Evolutionary conservation across 108 stramenopile species (phyloP).

Genomic region (Pseudonitzschia delicatissima): DNA sequence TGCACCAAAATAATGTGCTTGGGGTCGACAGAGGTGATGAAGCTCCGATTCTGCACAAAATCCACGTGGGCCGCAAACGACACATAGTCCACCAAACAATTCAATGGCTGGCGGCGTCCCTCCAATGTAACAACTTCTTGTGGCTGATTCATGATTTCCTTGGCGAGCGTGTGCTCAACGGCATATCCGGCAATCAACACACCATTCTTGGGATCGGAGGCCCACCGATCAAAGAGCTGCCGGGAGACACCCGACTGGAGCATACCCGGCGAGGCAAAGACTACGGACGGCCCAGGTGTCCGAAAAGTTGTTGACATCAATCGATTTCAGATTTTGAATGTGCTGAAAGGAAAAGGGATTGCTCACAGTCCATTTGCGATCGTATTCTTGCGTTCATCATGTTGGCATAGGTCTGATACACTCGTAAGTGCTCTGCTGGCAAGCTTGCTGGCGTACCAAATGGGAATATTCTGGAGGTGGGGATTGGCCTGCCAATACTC

Average conservation of each 20-base stretch:
- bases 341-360: slow-evolving; percentile 92
- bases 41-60: slow-evolving; percentile 92
- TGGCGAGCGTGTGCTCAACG: slow-evolving; percentile 97
- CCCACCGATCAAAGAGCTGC: slow-evolving; percentile 97
- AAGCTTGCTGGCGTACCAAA: slow-evolving; percentile 94
- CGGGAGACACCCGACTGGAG: slow-evolving; percentile 94
- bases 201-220: slow-evolving; percentile 92
- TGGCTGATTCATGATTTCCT: slow-evolving; percentile 91
- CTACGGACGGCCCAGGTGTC: slow-evolving; percentile 93
- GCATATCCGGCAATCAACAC: slow-evolving; percentile 98
- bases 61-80: slow-evolving; percentile 98
- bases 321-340: slow-evolving; percentile 86
- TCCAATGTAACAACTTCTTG: slow-evolving; percentile 95
- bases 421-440: slow-evolving; percentile 90
- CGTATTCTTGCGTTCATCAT: slow-evolving; percentile 98
- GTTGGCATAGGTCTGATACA: slow-evolving; percentile 98
- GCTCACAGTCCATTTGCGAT: slow-evolving; percentile 88
- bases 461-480: slow-evolving; percentile 90
- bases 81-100: slow-evolving; percentile 94
- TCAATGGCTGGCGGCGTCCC: slow-evolving; percentile 86
- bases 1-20: slow-evolving; percentile 97
- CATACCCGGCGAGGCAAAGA: slow-evolving; percentile 98
- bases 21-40: slow-evolving; percentile 87
- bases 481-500: slow-evolving; percentile 97
- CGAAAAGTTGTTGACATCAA: slow-evolving; percentile 88